Base-by-base conservation (phyloP, 1,284 basidiomycete genomes). In the Xerocomus nothofagi region DNA sequence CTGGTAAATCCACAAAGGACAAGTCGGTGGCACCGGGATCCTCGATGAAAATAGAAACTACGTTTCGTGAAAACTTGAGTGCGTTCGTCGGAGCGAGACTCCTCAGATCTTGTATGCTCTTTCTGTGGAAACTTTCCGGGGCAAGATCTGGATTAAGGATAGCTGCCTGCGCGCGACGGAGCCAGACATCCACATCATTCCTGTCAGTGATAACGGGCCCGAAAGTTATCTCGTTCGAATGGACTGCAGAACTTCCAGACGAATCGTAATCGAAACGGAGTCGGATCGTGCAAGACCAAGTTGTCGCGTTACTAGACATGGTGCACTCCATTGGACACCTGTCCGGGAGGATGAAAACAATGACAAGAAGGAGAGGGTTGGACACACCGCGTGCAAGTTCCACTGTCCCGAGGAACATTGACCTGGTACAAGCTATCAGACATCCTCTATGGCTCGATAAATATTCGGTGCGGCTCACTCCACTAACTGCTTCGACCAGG, bases 311-410 rank as follows among this genome's bases (percentile, higher is more conserved):
- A 40, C 69, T 72, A 0, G 74, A 73, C 70, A 83, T 74, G 0
- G 71, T 71, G 47, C 79, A 80, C 47, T 82, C 77, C 73, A 77
- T 80, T 0, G 81, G 81, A 49, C 81, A 83, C 40, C 81, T 83
- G 45, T 47, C 47, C 9, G 1, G 23, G 33, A 14, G n/a, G 12
- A 29, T 52, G 45, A 54, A 39, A 8, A 39, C 2, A n/a, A 20
- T 27, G 34, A 31, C 17, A 6, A 27, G 30, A 26, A 15, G 3
- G 7, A 31, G 31, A 26, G 0, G n/a, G 17, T 20, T 29, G 3
- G 11, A 51, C 55, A 21, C 37, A 78, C 81, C 80, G 68, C 0
- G 81, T 84, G 48, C 81, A 84, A 0, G 80, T 83, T 15, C 79
- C 79, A 33, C 73, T 76, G 33, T 82, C 80, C 15, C 81, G 68